Base-by-base conservation (phyloP, 2,329 filamentous ascomycete species). In the Talaromyces sp. region DNA sequence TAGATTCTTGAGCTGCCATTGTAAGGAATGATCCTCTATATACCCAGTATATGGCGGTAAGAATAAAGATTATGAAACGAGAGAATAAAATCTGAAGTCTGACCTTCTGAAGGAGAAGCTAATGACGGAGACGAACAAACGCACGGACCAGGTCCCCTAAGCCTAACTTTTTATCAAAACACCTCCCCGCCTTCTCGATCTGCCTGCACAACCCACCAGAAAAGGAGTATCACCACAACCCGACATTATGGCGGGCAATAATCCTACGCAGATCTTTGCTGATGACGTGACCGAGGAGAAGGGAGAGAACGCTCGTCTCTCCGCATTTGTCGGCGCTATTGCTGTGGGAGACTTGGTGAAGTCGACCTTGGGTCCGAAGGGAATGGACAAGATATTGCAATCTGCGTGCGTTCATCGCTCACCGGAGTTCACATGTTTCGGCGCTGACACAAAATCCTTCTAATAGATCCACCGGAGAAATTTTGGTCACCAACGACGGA, bases 401-500 rank as follows among this genome's bases (percentile, higher is more conserved):
- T 97, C 93, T 78, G 93, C 92, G 90, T 95, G 87, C 69, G 90
- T 86, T 66, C 63, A 63, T 7, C 9, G 13, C 5, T 27, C 61
- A 57, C 56, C 54, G 56, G 13, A 7, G 7, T 31, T 59, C 59
- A 64, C 45, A 59, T 65, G 41, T 19, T 61, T 60, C 57, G 31
- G 68, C 57, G 66, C 58, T 66, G 57, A 66, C 33, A 54, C 27
- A 24, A 9, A 9, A 0, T 31, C 14, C 35, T 66, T 61, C 49
- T 76, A 13, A 31, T 49, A 94, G 92, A 62, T 98, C 94, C 58
- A 98, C 95, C 47, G 92, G 92, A 73, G 92, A 98, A 74, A 97
- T 98, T 74, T 91, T 98, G 87, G 95, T 99, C 68, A 99, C 95
- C 66, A 99, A 99, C 80, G 95, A 99, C 81, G 95, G 95, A 76